Evolutionary conservation across 768 basidiomycete genomes (phyloP).

Genomic region (Clitopilus passeckerianus): DNA sequence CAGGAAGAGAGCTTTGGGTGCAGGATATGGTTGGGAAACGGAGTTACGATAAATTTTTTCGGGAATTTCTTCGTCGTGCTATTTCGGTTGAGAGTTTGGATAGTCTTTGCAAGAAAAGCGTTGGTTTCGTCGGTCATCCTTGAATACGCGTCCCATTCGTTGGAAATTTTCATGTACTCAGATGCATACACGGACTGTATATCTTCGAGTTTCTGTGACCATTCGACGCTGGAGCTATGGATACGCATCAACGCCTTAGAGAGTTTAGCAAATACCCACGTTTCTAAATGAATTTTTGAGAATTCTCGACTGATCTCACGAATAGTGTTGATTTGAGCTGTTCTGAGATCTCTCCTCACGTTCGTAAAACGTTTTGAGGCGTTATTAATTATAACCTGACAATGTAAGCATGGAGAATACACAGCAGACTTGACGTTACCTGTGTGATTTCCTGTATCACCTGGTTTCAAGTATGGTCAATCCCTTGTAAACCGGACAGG

Average conservation of each 20-base stretch:
- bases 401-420: not conserved
- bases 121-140: constrained; percentile 32
- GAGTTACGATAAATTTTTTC: constrained; percentile 29
- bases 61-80: constrained; percentile 48
- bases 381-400: constrained; percentile 43
- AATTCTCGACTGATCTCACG: constrained; percentile 39
- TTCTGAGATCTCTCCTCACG: constrained; percentile 39
- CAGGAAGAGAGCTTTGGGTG: constrained; percentile 11
- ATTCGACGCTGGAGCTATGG: not conserved
- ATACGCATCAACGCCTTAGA: not conserved
- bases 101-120: constrained; percentile 26
- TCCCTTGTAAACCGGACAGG: not conserved
- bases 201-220: not conserved
- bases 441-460: constrained; percentile 46
- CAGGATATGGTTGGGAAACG: constrained; percentile 17
- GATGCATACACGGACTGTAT: constrained; percentile 36
- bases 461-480: constrained; percentile 19
- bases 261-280: constrained; percentile 21
- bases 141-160: constrained; percentile 36
- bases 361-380: constrained; percentile 42
- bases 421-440: constrained; percentile 17
- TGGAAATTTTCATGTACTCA: constrained; percentile 32
- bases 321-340: constrained; percentile 41
- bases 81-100: constrained; percentile 45
- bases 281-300: constrained; percentile 35